Evolutionary conservation across 179 eudicot species (phyloP).

Genomic region (Sideroxylon spinosum): DNA sequence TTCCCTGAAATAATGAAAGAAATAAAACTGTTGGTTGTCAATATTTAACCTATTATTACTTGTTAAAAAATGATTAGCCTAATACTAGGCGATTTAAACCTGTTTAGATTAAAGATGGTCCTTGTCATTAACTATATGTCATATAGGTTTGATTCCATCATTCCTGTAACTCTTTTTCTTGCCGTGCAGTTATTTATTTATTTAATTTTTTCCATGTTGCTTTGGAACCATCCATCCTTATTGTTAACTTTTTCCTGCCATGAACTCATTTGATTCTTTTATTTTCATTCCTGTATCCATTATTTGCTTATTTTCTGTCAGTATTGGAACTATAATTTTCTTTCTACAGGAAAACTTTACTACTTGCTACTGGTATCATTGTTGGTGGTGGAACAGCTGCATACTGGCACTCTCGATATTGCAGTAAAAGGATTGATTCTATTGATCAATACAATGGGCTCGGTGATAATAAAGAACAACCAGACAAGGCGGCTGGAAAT

Average conservation of each 20-base stretch:
- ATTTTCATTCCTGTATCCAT: not conserved
- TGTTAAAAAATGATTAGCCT: too few relatives aligned
- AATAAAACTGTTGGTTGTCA: too few relatives aligned
- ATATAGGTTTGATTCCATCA: too few relatives aligned
- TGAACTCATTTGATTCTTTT: not conserved
- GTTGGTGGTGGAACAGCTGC: conserved; percentile 90
- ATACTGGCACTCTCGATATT: conserved; percentile 59
- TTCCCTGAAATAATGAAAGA: too few relatives aligned
- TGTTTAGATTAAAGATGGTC: not conserved
- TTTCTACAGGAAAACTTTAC: conserved; percentile 64
- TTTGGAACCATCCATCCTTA: not conserved
- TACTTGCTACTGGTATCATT: conserved; percentile 74
- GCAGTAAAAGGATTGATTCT: conserved; percentile 36
- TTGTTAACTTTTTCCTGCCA: not conserved
- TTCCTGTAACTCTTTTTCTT: too few relatives aligned
- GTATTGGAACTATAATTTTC: not conserved
- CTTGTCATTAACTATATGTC: not conserved
- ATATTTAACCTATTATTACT: too few relatives aligned
- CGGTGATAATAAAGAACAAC: conserved; percentile 35
- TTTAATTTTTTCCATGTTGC: not conserved
- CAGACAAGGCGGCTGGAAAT: conserved; percentile 32
- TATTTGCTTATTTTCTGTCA: conserved; percentile 4
- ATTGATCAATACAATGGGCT: conserved; percentile 49
- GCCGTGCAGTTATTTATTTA: too few relatives aligned
- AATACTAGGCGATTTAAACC: not conserved